phyloP scores from a whole-genome alignment of 805 yeast species.

The Cyberlindnera bimundalis region DNA sequence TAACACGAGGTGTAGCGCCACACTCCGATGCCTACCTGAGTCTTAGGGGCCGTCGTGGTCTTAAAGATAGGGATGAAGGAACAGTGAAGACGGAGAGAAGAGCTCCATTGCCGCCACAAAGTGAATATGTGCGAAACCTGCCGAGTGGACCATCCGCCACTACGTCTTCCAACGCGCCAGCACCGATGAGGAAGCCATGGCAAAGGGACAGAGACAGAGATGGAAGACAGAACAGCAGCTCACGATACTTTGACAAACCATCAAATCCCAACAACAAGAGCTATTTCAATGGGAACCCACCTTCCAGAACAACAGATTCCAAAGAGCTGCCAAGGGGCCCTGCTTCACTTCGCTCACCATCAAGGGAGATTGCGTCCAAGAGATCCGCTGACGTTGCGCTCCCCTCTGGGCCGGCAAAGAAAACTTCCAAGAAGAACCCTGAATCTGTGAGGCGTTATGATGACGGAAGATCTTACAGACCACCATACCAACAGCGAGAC shows the following conservation, averaged over 20 bases:
- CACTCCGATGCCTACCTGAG: slow-evolving; percentile 2
- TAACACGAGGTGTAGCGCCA: slow-evolving; percentile 1
- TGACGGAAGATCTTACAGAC: slow-evolving; percentile 13
- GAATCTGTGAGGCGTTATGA: slow-evolving; percentile 2
- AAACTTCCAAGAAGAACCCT: slow-evolving; percentile 1
- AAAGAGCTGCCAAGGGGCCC: slow-evolving; percentile 9
- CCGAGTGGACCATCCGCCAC: not conserved
- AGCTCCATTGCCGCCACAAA: too few relatives aligned
- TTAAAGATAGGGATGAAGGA: not conserved
- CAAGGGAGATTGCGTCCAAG: not conserved
- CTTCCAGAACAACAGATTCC: not conserved
- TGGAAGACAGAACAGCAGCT: slow-evolving; percentile 3
- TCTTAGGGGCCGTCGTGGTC: slow-evolving; percentile 3
- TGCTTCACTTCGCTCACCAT: slow-evolving; percentile 1
- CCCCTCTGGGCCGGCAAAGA: slow-evolving; percentile 11
- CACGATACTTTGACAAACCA: slow-evolving; percentile 7
- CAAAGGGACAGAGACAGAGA: slow-evolving; percentile 3
- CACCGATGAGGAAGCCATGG: slow-evolving; percentile 6
- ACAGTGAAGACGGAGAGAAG: not conserved
- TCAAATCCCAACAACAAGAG: not conserved
- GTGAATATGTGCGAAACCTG: not conserved
- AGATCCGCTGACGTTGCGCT: slow-evolving; percentile 8
- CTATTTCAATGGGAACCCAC: not conserved
- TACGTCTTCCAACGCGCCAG: not conserved
- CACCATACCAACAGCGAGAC: not conserved